Evolutionary conservation across 164 flowering plant genomes (phyloP).

Genomic region (Aristolochia contorta): DNA sequence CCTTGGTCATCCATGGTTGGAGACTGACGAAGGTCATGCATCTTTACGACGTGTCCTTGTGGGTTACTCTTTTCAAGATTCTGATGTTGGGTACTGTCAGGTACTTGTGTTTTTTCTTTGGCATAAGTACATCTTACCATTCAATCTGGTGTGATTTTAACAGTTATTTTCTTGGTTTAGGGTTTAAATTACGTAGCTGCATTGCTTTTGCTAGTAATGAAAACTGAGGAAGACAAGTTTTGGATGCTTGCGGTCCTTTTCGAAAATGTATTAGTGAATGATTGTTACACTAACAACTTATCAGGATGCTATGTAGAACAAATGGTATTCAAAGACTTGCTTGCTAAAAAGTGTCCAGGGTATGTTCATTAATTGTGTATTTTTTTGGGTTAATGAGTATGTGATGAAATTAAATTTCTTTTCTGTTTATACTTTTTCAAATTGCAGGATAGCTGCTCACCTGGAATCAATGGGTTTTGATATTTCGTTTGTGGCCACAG

Average conservation of each 20-base stretch:
- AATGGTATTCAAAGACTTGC: slow-evolving; percentile 82
- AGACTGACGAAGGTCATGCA: slow-evolving; percentile 92
- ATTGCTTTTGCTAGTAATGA: slow-evolving; percentile 85
- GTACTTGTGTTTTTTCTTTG: slow-evolving; percentile 14
- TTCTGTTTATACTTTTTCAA: background rate
- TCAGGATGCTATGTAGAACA: slow-evolving; percentile 97
- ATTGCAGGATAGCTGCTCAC: slow-evolving; percentile 73
- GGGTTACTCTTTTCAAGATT: slow-evolving; percentile 88
- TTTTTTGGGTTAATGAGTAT: background rate
- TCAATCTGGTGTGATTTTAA: background rate
- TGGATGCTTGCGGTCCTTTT: slow-evolving; percentile 96
- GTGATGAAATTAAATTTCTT: background rate
- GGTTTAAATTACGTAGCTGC: slow-evolving; percentile 96
- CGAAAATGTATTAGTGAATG: slow-evolving; percentile 83
- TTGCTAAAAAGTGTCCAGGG: slow-evolving; percentile 74
- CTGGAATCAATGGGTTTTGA: slow-evolving; percentile 81
- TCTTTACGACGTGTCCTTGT: slow-evolving; percentile 91
- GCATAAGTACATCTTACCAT: background rate
- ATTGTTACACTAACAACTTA: slow-evolving; percentile 82
- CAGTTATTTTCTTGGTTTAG: slow-evolving; percentile 29
- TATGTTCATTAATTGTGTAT: slow-evolving; percentile 9
- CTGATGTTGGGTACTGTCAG: slow-evolving; percentile 98
- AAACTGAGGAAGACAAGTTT: slow-evolving; percentile 94
- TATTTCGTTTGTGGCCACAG: slow-evolving; percentile 90
- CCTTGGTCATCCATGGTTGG: slow-evolving; percentile 97